These are phyloP conservation scores for Leccinum arenicola DNA, from an alignment of 768 basidiomycete genomes.

Conservation along the genomic window DNA sequence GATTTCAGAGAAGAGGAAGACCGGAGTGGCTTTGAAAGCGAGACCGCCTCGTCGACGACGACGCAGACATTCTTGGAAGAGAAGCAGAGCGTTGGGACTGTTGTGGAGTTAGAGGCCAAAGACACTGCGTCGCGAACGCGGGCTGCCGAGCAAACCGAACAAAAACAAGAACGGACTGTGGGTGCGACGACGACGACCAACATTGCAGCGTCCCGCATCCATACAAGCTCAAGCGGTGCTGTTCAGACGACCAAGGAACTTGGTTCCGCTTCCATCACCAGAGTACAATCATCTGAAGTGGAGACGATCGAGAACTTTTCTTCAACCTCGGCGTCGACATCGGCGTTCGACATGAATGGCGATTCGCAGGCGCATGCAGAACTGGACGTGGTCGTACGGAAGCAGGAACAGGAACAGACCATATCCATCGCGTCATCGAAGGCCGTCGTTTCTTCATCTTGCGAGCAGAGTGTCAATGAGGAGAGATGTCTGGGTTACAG, in stretches of 20 bases:
- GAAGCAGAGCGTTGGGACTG: not conserved
- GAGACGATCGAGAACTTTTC: not conserved
- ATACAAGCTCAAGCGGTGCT: too few species aligned
- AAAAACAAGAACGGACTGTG: not conserved
- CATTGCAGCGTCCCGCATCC: too few species aligned
- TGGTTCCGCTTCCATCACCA: not conserved
- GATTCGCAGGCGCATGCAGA: not conserved
- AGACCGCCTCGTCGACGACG: not conserved
- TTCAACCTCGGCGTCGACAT: not conserved
- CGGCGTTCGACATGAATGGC: not conserved
- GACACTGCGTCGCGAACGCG: not conserved
- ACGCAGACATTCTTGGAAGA: not conserved
- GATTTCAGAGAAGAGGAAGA: not conserved
- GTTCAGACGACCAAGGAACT: not conserved
- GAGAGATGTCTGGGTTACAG: not conserved
- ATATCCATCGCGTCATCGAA: not conserved
- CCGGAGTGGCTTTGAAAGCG: not conserved
- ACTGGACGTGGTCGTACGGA: not conserved
- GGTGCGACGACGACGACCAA: not conserved
- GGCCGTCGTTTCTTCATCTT: not conserved
- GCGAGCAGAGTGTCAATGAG: not conserved
- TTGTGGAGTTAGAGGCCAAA: not conserved
- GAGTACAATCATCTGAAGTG: not conserved
- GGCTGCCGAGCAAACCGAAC: not conserved
- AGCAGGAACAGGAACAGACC: not conserved